phyloP scores from a whole-genome alignment of 2,329 filamentous ascomycete species.

The Sporothrix euskadiensis region DNA sequence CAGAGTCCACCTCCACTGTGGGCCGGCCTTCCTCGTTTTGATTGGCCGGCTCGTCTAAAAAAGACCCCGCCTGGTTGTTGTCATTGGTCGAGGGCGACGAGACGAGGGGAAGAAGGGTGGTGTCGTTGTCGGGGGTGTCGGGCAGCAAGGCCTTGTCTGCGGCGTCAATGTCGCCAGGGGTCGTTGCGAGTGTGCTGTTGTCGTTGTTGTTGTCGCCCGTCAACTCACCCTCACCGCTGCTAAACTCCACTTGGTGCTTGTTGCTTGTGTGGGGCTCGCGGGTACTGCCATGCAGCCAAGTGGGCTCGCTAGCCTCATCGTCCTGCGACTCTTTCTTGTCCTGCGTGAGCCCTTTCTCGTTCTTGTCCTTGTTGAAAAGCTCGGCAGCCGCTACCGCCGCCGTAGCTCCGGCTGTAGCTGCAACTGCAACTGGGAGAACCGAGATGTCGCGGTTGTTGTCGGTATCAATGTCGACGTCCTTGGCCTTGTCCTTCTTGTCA shows the following conservation, averaged over 20 bases:
- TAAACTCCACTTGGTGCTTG: conserved; percentile 7
- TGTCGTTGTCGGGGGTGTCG: neutral
- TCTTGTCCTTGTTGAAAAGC: neutral
- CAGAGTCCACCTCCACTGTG: neutral
- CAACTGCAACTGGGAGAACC: neutral
- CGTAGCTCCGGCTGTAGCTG: conserved; percentile 16
- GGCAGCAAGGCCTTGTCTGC: neutral
- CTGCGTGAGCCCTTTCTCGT: neutral
- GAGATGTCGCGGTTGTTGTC: neutral
- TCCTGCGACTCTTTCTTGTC: too few species aligned
- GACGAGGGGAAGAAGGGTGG: neutral
- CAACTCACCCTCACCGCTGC: neutral
- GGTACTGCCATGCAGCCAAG: conserved; percentile 19
- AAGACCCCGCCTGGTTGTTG: neutral
- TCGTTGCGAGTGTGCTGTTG: neutral
- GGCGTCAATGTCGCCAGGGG: conserved; percentile 16
- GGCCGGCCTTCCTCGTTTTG: conserved; percentile 2
- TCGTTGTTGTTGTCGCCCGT: neutral
- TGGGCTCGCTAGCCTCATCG: neutral
- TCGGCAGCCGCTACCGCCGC: conserved; percentile 13
- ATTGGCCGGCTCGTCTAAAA: conserved; percentile 10
- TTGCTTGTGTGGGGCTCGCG: conserved; percentile 16
- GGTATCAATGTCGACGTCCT: neutral
- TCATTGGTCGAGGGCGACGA: neutral
- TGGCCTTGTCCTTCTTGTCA: neutral